Evolutionary conservation across 169 alveolate genomes (phyloP), one percentile per base, ranked within the genome.

Genomic region (Prorocentrum cordatum): DNA sequence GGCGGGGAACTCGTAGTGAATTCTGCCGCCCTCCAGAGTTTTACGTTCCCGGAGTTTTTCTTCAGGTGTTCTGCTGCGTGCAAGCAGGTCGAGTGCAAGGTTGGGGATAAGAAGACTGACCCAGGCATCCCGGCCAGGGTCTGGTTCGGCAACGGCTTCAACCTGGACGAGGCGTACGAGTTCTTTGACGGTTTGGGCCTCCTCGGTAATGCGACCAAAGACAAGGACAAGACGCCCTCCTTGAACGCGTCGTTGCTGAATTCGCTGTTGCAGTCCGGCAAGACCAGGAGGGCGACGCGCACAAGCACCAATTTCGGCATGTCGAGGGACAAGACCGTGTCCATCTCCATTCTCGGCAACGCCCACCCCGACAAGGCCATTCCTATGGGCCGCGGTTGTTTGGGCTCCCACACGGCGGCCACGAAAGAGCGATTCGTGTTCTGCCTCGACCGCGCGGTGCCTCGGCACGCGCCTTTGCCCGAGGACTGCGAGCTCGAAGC

Each of bases 81-180:
- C 38, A 32, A 59, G 36, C 68, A 59, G 29, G 68, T 59, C n/a
- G 68, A 59, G 24, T 59, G 68, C n/a, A n/a, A n/a, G n/a, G n/a
- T n/a, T n/a, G 64, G 22, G 22, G 0, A 10, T 29, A 50, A 29
- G 64, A 24, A 16, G 1, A 26, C 31, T 29, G 22, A 0, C 10
- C 29, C 42, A 0, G 73, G 47, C 20, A 32, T 27, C 4, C 47
- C 27, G 5, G 29, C 18, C 20, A 38, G 45, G 27, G n/a, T 31
- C 26, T 64, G 73, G 73, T 36, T 31, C 73, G 24, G 73, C 38
- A 27, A 32, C n/a, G 73, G 47, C 26, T 64, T 64, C 9, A 6
- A n/a, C 27, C 33, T 64, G n/a, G 73, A 64, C 31, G 73, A 64
- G 33, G 73, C 73, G 24, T 64, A 64, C 47, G 73, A 64, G 26